phyloP scores from a whole-genome alignment of 176 grass and related monocot species.

The Cenchrus purpureus region DNA sequence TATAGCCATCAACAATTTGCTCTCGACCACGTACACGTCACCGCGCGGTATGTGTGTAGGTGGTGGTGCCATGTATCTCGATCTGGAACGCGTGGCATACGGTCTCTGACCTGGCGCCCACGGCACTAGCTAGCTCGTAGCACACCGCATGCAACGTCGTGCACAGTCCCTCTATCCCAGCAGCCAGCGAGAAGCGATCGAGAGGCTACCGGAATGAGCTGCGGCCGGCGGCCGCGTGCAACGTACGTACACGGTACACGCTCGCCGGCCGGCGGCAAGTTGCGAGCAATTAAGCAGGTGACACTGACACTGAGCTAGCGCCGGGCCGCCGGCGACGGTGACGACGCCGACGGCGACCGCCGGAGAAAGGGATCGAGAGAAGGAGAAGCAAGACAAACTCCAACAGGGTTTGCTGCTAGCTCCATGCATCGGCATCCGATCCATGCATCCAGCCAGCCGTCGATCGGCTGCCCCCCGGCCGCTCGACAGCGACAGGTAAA shows the following conservation, averaged over 20 bases:
- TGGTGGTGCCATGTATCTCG: background rate
- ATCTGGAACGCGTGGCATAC: background rate
- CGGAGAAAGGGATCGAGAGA: no score
- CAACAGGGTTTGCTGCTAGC: no score
- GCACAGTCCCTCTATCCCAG: background rate
- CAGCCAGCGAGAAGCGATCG: background rate
- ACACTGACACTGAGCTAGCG: no score
- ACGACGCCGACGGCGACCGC: no score
- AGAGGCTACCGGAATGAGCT: background rate
- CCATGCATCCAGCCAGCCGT: no score
- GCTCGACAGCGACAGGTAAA: no score
- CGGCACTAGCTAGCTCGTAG: background rate
- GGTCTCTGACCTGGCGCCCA: constrained; percentile 28
- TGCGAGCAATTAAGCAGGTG: background rate
- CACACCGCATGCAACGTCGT: background rate
- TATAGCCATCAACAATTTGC: background rate
- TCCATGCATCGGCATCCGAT: no score
- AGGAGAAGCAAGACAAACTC: no score
- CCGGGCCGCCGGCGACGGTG: no score
- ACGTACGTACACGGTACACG: background rate
- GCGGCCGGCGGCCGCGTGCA: background rate
- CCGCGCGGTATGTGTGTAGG: background rate
- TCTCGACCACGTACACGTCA: background rate
- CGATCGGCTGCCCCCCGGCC: no score
- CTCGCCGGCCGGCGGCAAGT: background rate